Evolutionary conservation across 2,329 filamentous ascomycete species (phyloP).

Genomic region (Colletotrichum sp.): DNA sequence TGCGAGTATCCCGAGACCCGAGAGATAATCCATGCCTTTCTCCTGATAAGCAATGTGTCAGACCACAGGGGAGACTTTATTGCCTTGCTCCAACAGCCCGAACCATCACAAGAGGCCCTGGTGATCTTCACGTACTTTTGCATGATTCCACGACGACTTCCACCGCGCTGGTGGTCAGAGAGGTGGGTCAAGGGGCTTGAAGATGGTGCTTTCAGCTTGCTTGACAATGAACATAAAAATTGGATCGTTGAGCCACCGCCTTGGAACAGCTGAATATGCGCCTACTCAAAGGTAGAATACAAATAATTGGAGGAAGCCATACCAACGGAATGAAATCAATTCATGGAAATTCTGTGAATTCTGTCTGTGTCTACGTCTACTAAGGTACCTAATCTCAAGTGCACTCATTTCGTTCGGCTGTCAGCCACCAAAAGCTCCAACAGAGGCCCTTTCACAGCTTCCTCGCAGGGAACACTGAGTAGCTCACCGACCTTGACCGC

Average conservation of each 20-base stretch:
- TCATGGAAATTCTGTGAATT: background rate
- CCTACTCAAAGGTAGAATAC: background rate
- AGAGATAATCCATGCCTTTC: constrained; percentile 42
- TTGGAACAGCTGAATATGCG: constrained; percentile 25
- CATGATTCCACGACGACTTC: constrained; percentile 31
- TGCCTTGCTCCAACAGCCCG: constrained; percentile 30
- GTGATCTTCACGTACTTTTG: constrained; percentile 38
- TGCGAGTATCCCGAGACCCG: background rate
- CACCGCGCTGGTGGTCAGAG: constrained; percentile 38
- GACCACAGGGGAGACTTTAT: constrained; percentile 33
- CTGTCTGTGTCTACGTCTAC: background rate
- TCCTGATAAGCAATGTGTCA: constrained; percentile 39
- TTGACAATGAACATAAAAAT: constrained; percentile 37
- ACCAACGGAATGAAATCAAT: background rate
- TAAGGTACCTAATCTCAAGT: background rate
- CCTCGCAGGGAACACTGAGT: background rate
- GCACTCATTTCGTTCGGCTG: background rate
- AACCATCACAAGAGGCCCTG: constrained; percentile 29
- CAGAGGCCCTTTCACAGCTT: background rate
- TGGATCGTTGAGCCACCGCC: constrained; percentile 30
- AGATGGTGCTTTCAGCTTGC: constrained; percentile 28
- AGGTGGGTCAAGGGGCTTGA: constrained; percentile 37
- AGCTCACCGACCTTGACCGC: background rate
- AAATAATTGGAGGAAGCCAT: background rate
- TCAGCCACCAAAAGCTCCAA: background rate